These are phyloP conservation scores for Colletotrichum falcatum DNA, from an alignment of 2,329 filamentous ascomycete species.

Conservation along the genomic window DNA sequence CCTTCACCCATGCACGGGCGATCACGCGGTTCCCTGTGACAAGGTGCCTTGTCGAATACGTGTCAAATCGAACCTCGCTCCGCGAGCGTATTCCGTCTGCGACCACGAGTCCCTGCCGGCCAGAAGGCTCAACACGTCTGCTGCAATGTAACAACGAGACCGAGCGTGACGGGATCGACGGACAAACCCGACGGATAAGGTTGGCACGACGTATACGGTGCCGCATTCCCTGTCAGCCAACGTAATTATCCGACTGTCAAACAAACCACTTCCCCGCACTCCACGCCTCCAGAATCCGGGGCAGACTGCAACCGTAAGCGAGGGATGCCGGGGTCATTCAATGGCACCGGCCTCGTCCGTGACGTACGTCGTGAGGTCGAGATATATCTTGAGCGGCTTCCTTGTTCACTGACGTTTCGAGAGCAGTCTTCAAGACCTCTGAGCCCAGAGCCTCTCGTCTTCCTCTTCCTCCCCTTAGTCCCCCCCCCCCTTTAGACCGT, in stretches of 20 bases:
- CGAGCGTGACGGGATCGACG: slow-evolving; percentile 1
- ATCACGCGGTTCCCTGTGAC: not conserved
- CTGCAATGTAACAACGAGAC: not conserved
- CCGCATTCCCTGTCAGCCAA: not conserved
- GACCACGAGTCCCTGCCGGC: not conserved
- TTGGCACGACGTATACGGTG: too few species aligned
- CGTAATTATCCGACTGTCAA: not conserved
- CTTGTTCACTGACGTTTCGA: not conserved
- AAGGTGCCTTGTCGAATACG: not conserved
- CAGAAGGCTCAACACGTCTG: not conserved
- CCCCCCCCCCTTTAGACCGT: not conserved
- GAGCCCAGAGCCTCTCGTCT: not conserved
- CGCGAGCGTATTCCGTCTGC: not conserved
- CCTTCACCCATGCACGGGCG: not conserved
- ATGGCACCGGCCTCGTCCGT: not conserved
- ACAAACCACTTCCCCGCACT: slow-evolving; percentile 30
- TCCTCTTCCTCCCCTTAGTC: too few species aligned
- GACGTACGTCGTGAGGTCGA: not conserved
- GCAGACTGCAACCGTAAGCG: not conserved
- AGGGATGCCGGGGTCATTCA: not conserved
- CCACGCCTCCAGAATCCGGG: slow-evolving; percentile 6
- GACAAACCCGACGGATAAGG: slow-evolving; percentile 22
- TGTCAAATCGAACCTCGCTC: not conserved
- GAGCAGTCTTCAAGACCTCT: not conserved
- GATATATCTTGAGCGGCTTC: slow-evolving; percentile 3